A percentile compares a stretch with the other conserved stretches of the same genome.
phyloP scores from a whole-genome alignment of 1,284 basidiomycete genomes.

The Acaromyces ingoldii region DNA sequence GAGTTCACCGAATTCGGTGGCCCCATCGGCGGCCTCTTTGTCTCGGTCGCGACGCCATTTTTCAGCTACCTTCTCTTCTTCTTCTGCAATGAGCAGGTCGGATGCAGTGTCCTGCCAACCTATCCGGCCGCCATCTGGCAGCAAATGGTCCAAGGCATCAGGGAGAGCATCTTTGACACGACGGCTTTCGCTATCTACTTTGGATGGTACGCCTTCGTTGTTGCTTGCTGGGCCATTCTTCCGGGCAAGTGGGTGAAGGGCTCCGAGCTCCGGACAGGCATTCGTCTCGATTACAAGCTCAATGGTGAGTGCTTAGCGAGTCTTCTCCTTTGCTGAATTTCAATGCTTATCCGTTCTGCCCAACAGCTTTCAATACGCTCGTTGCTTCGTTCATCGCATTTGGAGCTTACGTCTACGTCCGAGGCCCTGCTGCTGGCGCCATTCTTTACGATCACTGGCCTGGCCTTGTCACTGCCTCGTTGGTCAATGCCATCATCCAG shows the following conservation, averaged over 20 bases:
- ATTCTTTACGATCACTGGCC: conserved; percentile 89
- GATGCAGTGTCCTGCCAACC: conserved; percentile 34
- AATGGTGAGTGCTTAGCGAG: conserved; percentile 64
- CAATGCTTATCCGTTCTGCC: not conserved
- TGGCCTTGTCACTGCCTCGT: conserved; percentile 76
- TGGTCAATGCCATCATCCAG: conserved; percentile 66
- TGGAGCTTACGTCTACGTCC: conserved; percentile 64
- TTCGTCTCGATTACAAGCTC: conserved; percentile 77
- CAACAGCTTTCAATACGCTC: conserved; percentile 76
- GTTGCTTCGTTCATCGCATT: conserved; percentile 59
- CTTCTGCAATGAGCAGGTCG: conserved; percentile 67
- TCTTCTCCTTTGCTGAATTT: not conserved
- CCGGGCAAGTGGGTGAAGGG: conserved; percentile 85
- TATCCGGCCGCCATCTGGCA: conserved; percentile 19
- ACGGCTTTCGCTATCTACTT: conserved; percentile 72
- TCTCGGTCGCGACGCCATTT: conserved; percentile 69
- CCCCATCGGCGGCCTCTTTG: conserved; percentile 69
- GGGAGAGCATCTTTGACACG: conserved; percentile 65
- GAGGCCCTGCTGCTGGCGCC: conserved; percentile 68
- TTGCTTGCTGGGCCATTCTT: conserved; percentile 74
- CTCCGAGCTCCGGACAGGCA: conserved; percentile 71
- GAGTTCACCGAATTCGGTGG: conserved; percentile 78
- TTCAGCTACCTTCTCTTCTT: conserved; percentile 76
- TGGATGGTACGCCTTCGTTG: conserved; percentile 83
- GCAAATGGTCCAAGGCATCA: conserved; percentile 19